Base-by-base conservation (phyloP, 768 basidiomycete genomes). In the Termitomyces sp. region DNA sequence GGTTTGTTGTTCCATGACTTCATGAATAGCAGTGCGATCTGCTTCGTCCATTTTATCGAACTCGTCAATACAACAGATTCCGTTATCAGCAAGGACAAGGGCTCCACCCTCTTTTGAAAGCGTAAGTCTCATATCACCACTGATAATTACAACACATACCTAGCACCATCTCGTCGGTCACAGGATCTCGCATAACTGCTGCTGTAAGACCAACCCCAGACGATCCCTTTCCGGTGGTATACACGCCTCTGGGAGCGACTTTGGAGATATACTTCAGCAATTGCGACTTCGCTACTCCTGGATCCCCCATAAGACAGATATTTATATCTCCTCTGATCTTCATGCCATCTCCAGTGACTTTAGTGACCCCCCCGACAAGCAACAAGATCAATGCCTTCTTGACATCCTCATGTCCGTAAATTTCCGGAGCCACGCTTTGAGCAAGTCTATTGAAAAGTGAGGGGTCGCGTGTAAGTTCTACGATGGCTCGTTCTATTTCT, bases 1-100 rank as follows among this genome's bases (percentile, higher is more conserved):
- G 0, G 97, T 99, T 75, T 99, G 97, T 72, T 98, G 97, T 74
- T 98, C 96, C 97, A 99, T 99, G 59, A 99, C 97, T 81, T 99
- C 97, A 75, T 99, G 97, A 60, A 99, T 98, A 15, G 97, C 93
- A 2, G 97, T 98, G 64, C 97, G 81, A 71, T 98, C 97, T 0
- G 92, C 72, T 74, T 99, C 97, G 64, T 98, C 97, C 97, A 99
- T 99, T 72, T 99, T 98, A 77, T 99, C 97, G 68, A 99, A 99
- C 70, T 99, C 97, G 64, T 99, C 97, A 61, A 99, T 99, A 72
- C 96, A 98, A 76, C 95, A 98, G 67, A 99, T 99, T 29, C 97
- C 97, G 63, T 99, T 99, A 72, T 99, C 97, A 12, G 97, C 96
- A 48, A 99, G 83, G 16, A 99, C 97, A 54, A 99, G 84, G n/a